These are phyloP conservation scores for Tricholoma hemisulphureum DNA, from an alignment of 768 basidiomycete genomes.

Conservation along the genomic window DNA sequence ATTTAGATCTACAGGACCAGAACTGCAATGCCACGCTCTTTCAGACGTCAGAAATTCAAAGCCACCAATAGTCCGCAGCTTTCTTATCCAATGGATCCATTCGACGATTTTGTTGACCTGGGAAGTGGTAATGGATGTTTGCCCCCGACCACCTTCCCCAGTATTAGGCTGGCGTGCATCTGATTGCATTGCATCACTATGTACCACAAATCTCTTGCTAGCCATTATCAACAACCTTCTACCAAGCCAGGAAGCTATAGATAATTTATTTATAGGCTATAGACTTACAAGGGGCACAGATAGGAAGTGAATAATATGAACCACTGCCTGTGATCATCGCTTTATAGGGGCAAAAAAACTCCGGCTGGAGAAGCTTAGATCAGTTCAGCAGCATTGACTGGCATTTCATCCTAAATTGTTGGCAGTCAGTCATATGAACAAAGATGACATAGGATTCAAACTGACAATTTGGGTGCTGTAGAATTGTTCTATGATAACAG, in stretches of 20 bases:
- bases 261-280: conserved; percentile 13
- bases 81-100: background rate
- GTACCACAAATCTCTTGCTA: background rate
- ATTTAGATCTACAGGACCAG: background rate
- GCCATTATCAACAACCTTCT: background rate
- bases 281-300: conserved; percentile 12
- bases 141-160: background rate
- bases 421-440: conserved; percentile 18
- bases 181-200: background rate
- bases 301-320: conserved; percentile 9
- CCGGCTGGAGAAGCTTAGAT: conserved; percentile 52
- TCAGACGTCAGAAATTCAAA: background rate
- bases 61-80: background rate
- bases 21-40: background rate
- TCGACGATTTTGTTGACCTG: background rate
- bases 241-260: background rate
- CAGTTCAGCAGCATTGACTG: conserved; percentile 95
- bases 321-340: background rate
- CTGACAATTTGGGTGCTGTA: conserved; percentile 90
- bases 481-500: conserved; percentile 72
- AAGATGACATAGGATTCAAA: conserved; percentile 8
- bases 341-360: conserved; percentile 10
- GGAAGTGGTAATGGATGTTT: background rate
- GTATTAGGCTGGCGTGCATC: background rate
- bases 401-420: conserved; percentile 87